Evolutionary conservation across 2,329 filamentous ascomycete genomes (phyloP).

Genomic region (Pyrenochaeta sp.): DNA sequence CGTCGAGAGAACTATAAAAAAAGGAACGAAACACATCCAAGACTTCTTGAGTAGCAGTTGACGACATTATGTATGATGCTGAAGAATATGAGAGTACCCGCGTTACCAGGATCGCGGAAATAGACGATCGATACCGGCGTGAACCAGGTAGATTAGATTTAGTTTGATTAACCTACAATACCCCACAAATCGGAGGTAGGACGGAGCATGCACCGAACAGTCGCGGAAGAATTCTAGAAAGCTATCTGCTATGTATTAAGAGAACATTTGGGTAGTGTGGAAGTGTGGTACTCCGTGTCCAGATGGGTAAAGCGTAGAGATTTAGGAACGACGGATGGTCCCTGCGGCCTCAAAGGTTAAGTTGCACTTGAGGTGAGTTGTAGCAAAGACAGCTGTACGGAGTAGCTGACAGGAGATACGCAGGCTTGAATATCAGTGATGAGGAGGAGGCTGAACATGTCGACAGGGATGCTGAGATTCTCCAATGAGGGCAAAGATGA

Average conservation of each 20-base stretch:
- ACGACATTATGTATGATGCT: constrained; percentile 16
- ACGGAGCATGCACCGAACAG: constrained; percentile 12
- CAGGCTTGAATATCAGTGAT: too few species aligned
- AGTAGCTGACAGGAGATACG: too few species aligned
- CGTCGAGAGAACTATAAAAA: constrained; percentile 1
- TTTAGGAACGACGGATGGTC: background rate
- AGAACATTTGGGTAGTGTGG: background rate
- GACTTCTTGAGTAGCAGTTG: background rate
- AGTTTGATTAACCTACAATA: constrained; percentile 30
- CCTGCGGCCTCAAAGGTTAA: background rate
- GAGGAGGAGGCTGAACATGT: background rate
- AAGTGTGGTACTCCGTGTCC: constrained; percentile 15
- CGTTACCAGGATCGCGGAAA: constrained; percentile 23
- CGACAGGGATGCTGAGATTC: background rate
- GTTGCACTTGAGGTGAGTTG: background rate
- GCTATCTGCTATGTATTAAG: constrained; percentile 6
- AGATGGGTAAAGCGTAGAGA: constrained; percentile 12
- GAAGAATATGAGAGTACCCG: constrained; percentile 17
- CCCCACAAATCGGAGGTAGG: constrained; percentile 26
- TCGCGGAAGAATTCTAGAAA: constrained; percentile 31
- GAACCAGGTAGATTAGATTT: constrained; percentile 38
- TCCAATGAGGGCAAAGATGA: background rate
- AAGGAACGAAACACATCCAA: constrained; percentile 2
- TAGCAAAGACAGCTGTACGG: too few species aligned
- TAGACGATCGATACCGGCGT: constrained; percentile 21